phyloP scores from a whole-genome alignment of 2,329 filamentous ascomycete species.

The Aspergillus fructus region DNA sequence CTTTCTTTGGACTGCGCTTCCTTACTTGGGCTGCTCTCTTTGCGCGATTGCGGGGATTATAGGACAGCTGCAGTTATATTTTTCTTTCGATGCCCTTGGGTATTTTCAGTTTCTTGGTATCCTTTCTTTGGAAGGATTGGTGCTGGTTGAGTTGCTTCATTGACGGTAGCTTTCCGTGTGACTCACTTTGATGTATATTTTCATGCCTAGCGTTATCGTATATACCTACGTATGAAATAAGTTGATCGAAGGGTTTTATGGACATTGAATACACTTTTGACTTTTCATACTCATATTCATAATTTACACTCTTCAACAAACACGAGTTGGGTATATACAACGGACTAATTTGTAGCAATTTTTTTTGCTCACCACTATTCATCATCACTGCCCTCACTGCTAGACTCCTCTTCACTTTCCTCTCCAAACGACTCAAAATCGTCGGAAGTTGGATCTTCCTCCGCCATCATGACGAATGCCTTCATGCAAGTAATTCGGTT shows the following conservation, averaged over 20 bases:
- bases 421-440: slow-evolving; percentile 33
- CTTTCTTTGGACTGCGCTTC: background rate
- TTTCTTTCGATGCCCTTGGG: background rate
- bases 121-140: background rate
- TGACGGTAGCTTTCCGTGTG: background rate
- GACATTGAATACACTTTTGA: background rate
- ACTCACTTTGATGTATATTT: background rate
- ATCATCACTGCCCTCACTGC: slow-evolving; percentile 30
- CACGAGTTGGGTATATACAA: slow-evolving; percentile 24
- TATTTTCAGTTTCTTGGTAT: background rate
- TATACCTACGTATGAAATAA: background rate
- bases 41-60: background rate
- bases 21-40: background rate
- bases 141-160: background rate
- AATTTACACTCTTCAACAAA: slow-evolving; percentile 14
- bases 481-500: slow-evolving; percentile 87
- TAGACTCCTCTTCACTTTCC: slow-evolving; percentile 23
- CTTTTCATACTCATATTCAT: background rate
- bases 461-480: slow-evolving; percentile 79
- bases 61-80: background rate
- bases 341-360: background rate
- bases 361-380: slow-evolving; percentile 12
- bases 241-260: background rate
- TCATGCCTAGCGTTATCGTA: background rate
- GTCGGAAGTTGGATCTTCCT: slow-evolving; percentile 54